Evolutionary conservation across 768 basidiomycete species (phyloP), one percentile per base, ranked within the genome.

Genomic region (Mycena rebaudengoi): DNA sequence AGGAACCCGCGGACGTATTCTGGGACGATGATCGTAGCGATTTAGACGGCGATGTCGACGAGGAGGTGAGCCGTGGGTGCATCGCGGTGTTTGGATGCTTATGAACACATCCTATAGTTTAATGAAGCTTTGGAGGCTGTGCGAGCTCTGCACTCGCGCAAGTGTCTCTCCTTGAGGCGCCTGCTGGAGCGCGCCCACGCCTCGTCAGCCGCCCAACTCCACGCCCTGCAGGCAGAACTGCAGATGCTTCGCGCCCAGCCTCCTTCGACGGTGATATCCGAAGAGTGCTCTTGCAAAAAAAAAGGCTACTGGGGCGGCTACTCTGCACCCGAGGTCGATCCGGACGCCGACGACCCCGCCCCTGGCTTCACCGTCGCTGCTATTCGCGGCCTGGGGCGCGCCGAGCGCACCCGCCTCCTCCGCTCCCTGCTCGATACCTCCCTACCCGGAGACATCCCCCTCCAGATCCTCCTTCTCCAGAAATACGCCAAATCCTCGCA

Each of bases 401-500:
- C 49, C 16, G 59, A 68, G 54, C 55, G 69, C 54, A 58, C 62
- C n/a, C 52, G 64, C 29, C 53, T 70, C 33, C 67, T 70, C 28
- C 64, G 63, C 35, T 40, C 55, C 28, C 48, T 65, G 29, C 53
- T 66, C 45, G 51, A 59, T 54, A 21, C 61, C 21, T 52, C 43
- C 46, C 55, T 62, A 4, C 94, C 95, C 0, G 92, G 93, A 30
- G 95, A 96, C 69, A 92, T 96, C 30, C 87, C 86, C 12, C 82
- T 92, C 7, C 95, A 95, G 73, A 94, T 96, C 43, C 83, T 91
- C 1, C 86, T 94, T 3, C 85, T 97, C 18, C 87, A 95, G 75
- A 94, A 94, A 74, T 96, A 97, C 68, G 85, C 86, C 33, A 87
- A 84, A 68, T 91, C 91, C 13, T 91, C 92, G 7, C 92, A 92